A percentile compares a stretch with the other conserved stretches of the same genome.
Conservation (phyloP, 306 rosid species). For the Cucurbita maxima region DNA sequence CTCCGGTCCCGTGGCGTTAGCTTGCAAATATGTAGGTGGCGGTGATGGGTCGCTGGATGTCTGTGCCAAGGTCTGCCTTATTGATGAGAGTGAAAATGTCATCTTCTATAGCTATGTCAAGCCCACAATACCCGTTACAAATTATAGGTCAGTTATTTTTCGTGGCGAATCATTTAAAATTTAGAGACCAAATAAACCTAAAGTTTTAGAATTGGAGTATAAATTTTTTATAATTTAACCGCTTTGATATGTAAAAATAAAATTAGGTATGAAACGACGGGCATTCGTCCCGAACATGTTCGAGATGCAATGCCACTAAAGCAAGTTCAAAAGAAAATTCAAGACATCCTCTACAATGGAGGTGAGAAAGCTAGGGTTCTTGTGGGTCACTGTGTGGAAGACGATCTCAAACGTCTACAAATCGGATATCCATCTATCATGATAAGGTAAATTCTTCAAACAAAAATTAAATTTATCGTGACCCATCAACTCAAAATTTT, state of each 20-base stretch:
- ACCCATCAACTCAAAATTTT: background rate
- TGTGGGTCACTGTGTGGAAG: slow-evolving; percentile 78
- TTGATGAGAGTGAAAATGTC: slow-evolving; percentile 62
- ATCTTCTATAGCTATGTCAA: slow-evolving; percentile 70
- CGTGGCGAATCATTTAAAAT: background rate
- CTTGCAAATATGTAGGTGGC: slow-evolving; percentile 96
- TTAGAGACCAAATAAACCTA: background rate
- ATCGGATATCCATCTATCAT: slow-evolving; percentile 44
- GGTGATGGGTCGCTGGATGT: slow-evolving; percentile 73
- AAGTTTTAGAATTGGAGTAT: no score
- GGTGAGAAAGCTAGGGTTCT: slow-evolving; percentile 68
- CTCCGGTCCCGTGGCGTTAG: slow-evolving; percentile 59
- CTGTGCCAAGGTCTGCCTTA: slow-evolving; percentile 75
- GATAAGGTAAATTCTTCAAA: slow-evolving; percentile 35
- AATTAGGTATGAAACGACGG: slow-evolving; percentile 72
- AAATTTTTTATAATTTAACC: background rate
- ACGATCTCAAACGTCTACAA: slow-evolving; percentile 70
- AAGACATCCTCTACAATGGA: slow-evolving; percentile 79
- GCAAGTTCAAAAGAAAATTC: slow-evolving; percentile 68
- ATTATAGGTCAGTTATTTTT: slow-evolving; percentile 35
- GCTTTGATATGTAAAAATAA: background rate
- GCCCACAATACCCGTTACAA: slow-evolving; percentile 65
- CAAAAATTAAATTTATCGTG: background rate
- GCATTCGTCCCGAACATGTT: slow-evolving; percentile 63
- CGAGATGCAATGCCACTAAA: slow-evolving; percentile 72